Evolutionary conservation across 1,284 basidiomycete species (phyloP).

Genomic region (Paramarasmius palmivorus): DNA sequence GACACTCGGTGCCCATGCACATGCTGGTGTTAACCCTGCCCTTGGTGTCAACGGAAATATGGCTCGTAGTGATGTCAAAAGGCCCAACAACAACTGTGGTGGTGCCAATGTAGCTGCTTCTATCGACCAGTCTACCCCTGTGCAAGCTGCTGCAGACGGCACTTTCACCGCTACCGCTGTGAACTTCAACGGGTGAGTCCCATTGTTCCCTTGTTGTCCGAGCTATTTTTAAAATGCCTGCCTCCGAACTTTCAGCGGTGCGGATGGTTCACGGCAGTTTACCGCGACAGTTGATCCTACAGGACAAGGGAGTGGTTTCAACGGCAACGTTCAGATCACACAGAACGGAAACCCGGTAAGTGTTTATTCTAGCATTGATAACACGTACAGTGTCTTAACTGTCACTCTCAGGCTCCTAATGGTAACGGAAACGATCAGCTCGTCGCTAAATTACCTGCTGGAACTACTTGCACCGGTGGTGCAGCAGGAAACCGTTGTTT

Average conservation of each 20-base stretch:
- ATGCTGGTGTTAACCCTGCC: conserved; percentile 46
- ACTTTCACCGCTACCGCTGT: conserved; percentile 42
- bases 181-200: conserved; percentile 52
- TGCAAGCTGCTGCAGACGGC: conserved; percentile 41
- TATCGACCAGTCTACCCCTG: conserved; percentile 42
- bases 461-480: conserved; percentile 50
- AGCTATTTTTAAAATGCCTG: background rate
- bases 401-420: conserved; percentile 27
- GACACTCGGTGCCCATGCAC: conserved; percentile 39
- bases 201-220: background rate
- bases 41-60: conserved; percentile 46
- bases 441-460: conserved; percentile 42
- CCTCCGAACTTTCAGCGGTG: conserved; percentile 27
- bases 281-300: conserved; percentile 39
- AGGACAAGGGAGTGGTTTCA: conserved; percentile 39
- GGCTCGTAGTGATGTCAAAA: conserved; percentile 44
- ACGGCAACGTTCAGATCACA: conserved; percentile 32
- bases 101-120: conserved; percentile 40
- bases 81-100: conserved; percentile 45
- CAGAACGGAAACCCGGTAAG: conserved; percentile 39
- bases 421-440: conserved; percentile 38
- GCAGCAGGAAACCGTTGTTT: conserved; percentile 42
- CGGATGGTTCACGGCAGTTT: conserved; percentile 53
- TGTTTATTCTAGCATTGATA: conserved; percentile 2
- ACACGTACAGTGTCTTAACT: background rate